These are phyloP conservation scores for Bauhinia variegata DNA, from an alignment of 306 rosid species.

Conservation along the genomic window DNA sequence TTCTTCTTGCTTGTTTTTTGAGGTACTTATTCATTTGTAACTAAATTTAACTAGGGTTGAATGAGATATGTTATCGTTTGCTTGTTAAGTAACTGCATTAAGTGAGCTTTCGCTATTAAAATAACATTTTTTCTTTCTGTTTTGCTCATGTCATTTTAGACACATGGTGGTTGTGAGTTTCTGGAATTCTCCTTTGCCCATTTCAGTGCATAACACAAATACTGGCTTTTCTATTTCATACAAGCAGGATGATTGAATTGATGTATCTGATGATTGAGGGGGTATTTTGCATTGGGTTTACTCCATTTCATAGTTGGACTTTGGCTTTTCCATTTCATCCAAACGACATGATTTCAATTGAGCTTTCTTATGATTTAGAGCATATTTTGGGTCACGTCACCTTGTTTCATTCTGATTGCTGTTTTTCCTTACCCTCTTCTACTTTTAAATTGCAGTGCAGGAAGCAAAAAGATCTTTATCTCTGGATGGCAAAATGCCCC, in stretches of 20 bases:
- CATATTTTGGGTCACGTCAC: constrained; percentile 10
- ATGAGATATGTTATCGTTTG: background rate
- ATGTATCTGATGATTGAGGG: constrained; percentile 1
- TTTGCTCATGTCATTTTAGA: background rate
- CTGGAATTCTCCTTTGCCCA: background rate
- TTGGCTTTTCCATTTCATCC: background rate
- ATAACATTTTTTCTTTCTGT: background rate
- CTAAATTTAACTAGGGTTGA: background rate
- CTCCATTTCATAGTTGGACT: background rate
- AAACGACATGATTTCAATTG: too few relatives aligned
- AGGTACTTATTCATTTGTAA: constrained; percentile 51
- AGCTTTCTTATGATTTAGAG: background rate
- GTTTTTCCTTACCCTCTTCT: constrained; percentile 12
- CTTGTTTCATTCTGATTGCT: background rate
- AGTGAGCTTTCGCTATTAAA: background rate
- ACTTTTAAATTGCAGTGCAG: constrained; percentile 74
- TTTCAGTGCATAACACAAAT: background rate
- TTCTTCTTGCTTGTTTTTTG: constrained; percentile 86
- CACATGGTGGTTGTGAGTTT: constrained; percentile 4
- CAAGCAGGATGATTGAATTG: constrained; percentile 3
- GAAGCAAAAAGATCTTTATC: constrained; percentile 85
- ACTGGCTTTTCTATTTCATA: background rate
- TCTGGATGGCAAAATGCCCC: constrained; percentile 93
- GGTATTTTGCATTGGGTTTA: constrained; percentile 7
- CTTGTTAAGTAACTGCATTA: background rate